Evolutionary conservation across 2,329 filamentous ascomycete genomes (phyloP).

Genomic region (Penicillium sp.): DNA sequence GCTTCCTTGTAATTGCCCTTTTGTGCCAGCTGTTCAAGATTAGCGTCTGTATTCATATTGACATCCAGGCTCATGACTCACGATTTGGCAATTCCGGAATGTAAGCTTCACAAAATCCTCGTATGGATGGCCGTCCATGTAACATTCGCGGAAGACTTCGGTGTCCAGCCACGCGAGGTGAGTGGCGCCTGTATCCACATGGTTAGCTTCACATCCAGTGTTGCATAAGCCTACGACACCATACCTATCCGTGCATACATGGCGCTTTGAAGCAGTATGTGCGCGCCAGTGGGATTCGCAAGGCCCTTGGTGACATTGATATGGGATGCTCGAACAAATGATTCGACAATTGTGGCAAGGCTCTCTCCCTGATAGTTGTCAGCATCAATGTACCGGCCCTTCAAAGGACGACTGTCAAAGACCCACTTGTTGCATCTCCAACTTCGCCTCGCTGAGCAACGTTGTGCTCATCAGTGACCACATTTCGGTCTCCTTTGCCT

Average conservation of each 20-base stretch:
- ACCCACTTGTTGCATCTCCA: conserved; percentile 75
- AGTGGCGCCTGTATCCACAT: conserved; percentile 52
- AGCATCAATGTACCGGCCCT: conserved; percentile 14
- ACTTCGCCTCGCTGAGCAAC: conserved; percentile 82
- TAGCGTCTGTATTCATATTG: conserved; percentile 5
- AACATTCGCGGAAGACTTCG: conserved; percentile 77
- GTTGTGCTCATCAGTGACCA: conserved; percentile 84
- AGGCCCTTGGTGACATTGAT: conserved; percentile 79
- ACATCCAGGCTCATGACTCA: conserved; percentile 35
- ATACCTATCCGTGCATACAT: conserved; percentile 78
- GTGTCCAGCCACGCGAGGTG: conserved; percentile 64
- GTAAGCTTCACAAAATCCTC: conserved; percentile 80
- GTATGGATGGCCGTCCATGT: conserved; percentile 67
- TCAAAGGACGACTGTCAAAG: background rate
- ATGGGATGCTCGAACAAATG: conserved; percentile 81
- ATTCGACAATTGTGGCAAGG: conserved; percentile 70
- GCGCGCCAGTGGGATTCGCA: conserved; percentile 72
- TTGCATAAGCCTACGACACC: conserved; percentile 10
- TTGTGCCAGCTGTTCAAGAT: conserved; percentile 57
- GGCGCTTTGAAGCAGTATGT: conserved; percentile 73
- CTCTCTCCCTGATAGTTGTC: conserved; percentile 58
- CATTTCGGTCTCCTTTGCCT: conserved; percentile 85
- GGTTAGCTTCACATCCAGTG: conserved; percentile 14
- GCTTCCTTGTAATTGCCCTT: conserved; percentile 75
- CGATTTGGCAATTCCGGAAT: conserved; percentile 71